These are phyloP conservation scores for Tuber brumale DNA, from an alignment of 495 filamentous ascomycete genomes.

Conservation along the genomic window DNA sequence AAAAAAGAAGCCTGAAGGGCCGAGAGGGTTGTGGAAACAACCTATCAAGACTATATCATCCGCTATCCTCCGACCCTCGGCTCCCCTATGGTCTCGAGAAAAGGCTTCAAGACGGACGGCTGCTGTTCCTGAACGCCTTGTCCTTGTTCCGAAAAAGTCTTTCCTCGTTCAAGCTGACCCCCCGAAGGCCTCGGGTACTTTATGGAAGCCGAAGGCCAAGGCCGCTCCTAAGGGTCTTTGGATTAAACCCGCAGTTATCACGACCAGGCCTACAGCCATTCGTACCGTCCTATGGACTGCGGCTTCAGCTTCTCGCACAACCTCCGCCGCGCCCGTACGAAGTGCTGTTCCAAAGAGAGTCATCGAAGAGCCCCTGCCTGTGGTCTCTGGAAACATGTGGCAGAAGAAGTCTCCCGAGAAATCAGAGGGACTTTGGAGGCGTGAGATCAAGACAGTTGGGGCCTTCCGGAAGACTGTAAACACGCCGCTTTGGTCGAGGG, in stretches of 20 bases:
- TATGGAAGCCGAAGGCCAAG: slow-evolving; percentile 27
- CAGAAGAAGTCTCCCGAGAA: slow-evolving; percentile 1
- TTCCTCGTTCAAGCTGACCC: slow-evolving; percentile 6
- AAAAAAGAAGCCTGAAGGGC: slow-evolving; percentile 13
- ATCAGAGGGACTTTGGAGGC: slow-evolving; percentile 25
- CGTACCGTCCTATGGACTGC: slow-evolving; percentile 21
- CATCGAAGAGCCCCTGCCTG: slow-evolving; percentile 17
- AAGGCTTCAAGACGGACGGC: slow-evolving; percentile 34
- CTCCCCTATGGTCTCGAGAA: slow-evolving; percentile 30
- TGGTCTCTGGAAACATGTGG: slow-evolving; percentile 26
- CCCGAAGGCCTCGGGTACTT: slow-evolving; percentile 20
- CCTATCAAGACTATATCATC: slow-evolving; percentile 18
- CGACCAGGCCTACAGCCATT: slow-evolving; percentile 7
- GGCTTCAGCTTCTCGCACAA: slow-evolving; percentile 22
- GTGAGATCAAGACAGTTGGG: slow-evolving; percentile 14
- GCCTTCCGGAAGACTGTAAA: slow-evolving; percentile 12
- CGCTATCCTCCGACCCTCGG: slow-evolving; percentile 1
- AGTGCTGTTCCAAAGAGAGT: slow-evolving; percentile 23
- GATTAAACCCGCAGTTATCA: slow-evolving; percentile 7
- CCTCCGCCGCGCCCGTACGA: slow-evolving; percentile 13
- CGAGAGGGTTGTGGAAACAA: slow-evolving; percentile 22
- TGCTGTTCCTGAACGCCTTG: slow-evolving; percentile 22
- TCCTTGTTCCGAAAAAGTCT: slow-evolving; percentile 22
- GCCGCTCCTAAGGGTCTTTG: slow-evolving; percentile 22
- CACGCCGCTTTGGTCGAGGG: slow-evolving; percentile 34